phyloP scores from a whole-genome alignment of 1,139 yeast genomes.

The Groenewaldozyma auringiensis region DNA sequence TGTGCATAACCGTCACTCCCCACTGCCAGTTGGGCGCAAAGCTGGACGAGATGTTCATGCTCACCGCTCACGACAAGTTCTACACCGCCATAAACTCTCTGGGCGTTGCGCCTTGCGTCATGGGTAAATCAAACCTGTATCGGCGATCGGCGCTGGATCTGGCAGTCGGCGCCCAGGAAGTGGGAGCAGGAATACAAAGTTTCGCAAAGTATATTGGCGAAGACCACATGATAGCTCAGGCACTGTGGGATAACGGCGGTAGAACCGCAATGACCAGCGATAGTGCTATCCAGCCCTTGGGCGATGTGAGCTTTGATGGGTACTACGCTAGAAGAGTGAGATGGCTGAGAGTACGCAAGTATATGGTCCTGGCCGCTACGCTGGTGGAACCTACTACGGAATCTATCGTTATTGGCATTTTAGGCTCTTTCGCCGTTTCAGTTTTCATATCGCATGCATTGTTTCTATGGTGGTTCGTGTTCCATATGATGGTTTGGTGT shows the following conservation, averaged over 20 bases:
- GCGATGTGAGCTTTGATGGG: slow-evolving; percentile 40
- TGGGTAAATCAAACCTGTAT: slow-evolving; percentile 84
- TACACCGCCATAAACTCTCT: slow-evolving; percentile 69
- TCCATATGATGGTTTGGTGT: slow-evolving; percentile 60
- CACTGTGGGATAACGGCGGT: slow-evolving; percentile 68
- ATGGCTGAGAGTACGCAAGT: slow-evolving; percentile 84
- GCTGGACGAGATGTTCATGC: slow-evolving; percentile 78
- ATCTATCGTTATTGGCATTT: slow-evolving; percentile 52
- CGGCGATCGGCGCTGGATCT: slow-evolving; percentile 59
- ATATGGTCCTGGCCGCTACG: slow-evolving; percentile 83
- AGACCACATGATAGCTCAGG: slow-evolving; percentile 87
- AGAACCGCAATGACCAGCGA: slow-evolving; percentile 77
- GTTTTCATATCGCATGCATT: slow-evolving; percentile 29
- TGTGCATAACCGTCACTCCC: slow-evolving; percentile 43
- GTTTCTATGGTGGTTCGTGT: slow-evolving; percentile 29
- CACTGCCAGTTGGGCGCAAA: slow-evolving; percentile 48
- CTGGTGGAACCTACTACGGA: slow-evolving; percentile 84
- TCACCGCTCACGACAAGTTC: slow-evolving; percentile 79
- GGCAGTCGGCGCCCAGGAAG: slow-evolving; percentile 39
- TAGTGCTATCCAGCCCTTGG: slow-evolving; percentile 71
- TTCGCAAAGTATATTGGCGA: slow-evolving; percentile 84
- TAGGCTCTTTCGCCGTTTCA: slow-evolving; percentile 56
- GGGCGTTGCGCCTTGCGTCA: slow-evolving; percentile 83
- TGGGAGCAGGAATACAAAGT: slow-evolving; percentile 49
- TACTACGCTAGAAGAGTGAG: slow-evolving; percentile 64